These are phyloP conservation scores for Fallopia convolvulus DNA, from an alignment of 148 eudicot genomes.

Conservation along the genomic window DNA sequence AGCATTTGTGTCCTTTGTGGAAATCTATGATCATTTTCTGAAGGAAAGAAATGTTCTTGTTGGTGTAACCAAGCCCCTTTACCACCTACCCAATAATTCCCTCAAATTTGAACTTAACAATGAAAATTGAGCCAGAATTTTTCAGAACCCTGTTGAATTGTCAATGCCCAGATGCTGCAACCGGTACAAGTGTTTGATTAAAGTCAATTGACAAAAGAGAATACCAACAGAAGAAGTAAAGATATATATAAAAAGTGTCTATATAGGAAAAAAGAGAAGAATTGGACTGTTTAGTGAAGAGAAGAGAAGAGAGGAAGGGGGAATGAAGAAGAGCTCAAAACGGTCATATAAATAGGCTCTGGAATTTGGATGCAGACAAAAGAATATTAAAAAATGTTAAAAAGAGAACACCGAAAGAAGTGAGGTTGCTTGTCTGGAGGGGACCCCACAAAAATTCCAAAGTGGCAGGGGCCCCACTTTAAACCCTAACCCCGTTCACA, in stretches of 20 bases:
- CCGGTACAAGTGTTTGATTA: not conserved
- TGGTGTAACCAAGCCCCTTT: constrained; percentile 23
- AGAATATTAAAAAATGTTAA: constrained; percentile 14
- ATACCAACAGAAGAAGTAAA: not conserved
- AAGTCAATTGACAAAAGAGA: not conserved
- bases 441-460: constrained; percentile 39
- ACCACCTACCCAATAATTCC: constrained; percentile 11
- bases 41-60: constrained; percentile 18
- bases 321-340: constrained; percentile 17
- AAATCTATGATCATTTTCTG: constrained; percentile 43
- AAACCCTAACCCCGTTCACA: constrained; percentile 2
- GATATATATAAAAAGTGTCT: not conserved
- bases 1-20: constrained; percentile 42
- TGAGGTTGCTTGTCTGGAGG: constrained; percentile 43
- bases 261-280: not conserved
- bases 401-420: constrained; percentile 15
- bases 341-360: constrained; percentile 43
- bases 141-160: constrained; percentile 7
- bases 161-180: constrained; percentile 20
- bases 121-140: constrained; percentile 14
- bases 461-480: not conserved
- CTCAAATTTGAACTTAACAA: not conserved
- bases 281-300: not conserved
- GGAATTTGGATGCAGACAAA: constrained; percentile 22
- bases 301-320: constrained; percentile 14